These are phyloP conservation scores for Litsea cubeba DNA, from an alignment of 164 flowering plant species.

Conservation along the genomic window DNA sequence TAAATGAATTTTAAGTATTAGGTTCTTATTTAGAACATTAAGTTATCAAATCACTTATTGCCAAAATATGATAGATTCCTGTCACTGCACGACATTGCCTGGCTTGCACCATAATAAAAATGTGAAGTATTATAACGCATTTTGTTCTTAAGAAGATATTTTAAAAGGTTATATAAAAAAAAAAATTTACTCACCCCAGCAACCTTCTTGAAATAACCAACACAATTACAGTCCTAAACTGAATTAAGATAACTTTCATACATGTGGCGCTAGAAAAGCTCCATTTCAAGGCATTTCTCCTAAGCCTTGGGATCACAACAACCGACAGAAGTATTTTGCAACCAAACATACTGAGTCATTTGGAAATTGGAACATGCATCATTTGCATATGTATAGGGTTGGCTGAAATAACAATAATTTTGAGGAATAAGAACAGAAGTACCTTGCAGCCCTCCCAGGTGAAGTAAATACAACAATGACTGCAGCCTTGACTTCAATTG, in stretches of 20 bases:
- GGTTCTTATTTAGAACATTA: too few relatives aligned
- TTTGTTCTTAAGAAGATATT: too few relatives aligned
- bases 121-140: too few relatives aligned
- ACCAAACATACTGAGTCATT: slow-evolving; percentile 10
- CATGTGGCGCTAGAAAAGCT: slow-evolving; percentile 42
- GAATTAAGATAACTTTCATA: slow-evolving; percentile 6
- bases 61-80: too few relatives aligned
- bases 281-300: slow-evolving; percentile 31
- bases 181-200: neutral
- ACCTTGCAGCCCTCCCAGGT: slow-evolving; percentile 53
- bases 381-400: neutral
- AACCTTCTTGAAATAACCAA: slow-evolving; percentile 1
- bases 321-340: slow-evolving; percentile 49
- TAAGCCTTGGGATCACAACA: slow-evolving; percentile 37
- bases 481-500: slow-evolving; percentile 41
- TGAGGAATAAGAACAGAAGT: neutral
- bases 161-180: too few relatives aligned
- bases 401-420: neutral
- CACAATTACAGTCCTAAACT: neutral
- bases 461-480: slow-evolving; percentile 48
- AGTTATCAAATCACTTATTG: too few relatives aligned
- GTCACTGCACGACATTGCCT: too few relatives aligned
- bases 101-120: too few relatives aligned
- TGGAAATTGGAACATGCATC: neutral
- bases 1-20: too few relatives aligned